Evolutionary conservation across 2,329 filamentous ascomycete genomes (phyloP).

Genomic region (Corinectria fuckeliana): DNA sequence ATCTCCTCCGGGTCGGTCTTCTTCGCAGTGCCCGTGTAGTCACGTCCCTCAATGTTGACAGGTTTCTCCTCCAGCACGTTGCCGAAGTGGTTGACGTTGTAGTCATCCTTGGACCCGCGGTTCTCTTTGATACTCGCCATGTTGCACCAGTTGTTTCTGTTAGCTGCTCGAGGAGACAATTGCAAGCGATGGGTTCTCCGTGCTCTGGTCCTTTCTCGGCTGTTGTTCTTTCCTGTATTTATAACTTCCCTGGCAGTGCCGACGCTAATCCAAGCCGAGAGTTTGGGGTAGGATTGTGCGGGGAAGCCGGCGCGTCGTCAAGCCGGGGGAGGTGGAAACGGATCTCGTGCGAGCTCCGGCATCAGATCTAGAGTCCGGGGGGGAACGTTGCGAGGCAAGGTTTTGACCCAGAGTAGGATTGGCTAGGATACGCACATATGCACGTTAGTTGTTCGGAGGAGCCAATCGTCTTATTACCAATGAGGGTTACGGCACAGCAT

Average conservation of each 20-base stretch:
- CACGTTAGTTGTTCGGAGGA: neutral
- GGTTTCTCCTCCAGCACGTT: conserved; percentile 35
- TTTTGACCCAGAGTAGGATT: neutral
- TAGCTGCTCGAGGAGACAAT: neutral
- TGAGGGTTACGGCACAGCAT: neutral
- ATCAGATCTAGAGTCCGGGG: conserved; percentile 26
- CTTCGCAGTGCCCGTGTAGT: conserved; percentile 47
- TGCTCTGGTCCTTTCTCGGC: neutral
- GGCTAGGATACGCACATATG: neutral
- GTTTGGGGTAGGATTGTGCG: conserved; percentile 21
- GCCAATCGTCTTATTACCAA: neutral
- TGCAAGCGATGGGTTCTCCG: neutral
- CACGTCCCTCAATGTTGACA: conserved; percentile 27
- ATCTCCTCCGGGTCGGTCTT: conserved; percentile 51
- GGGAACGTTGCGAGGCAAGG: neutral
- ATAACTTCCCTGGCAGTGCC: conserved; percentile 1
- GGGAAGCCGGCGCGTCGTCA: conserved; percentile 17
- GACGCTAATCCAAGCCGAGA: conserved; percentile 21
- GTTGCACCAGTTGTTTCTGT: conserved; percentile 4
- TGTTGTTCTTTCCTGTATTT: neutral
- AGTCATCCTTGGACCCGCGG: conserved; percentile 19
- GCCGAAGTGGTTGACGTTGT: conserved; percentile 31
- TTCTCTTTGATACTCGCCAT: conserved; percentile 9
- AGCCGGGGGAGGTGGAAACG: conserved; percentile 20
- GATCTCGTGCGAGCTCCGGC: conserved; percentile 17